phyloP scores from a whole-genome alignment of 257 asterid genomes.

The Solanum tarapatanum region DNA sequence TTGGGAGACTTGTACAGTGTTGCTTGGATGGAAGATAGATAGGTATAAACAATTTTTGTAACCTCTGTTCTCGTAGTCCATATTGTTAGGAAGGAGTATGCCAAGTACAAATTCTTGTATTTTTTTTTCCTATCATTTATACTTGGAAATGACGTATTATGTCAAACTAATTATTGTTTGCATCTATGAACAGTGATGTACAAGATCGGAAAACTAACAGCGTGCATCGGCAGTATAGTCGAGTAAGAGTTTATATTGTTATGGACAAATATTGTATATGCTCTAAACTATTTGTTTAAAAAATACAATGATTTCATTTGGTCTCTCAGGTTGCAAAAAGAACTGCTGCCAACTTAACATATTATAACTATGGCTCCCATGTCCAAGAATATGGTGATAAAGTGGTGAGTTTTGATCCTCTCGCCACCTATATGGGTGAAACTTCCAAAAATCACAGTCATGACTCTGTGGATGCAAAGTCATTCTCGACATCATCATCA shows the following conservation, averaged over 20 bases:
- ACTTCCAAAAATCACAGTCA: not conserved
- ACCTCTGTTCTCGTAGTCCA: not conserved
- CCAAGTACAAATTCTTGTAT: not conserved
- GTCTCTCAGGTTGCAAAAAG: conserved; percentile 14
- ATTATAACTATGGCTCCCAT: not conserved
- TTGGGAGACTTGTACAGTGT: conserved; percentile 81
- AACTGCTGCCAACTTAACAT: not conserved
- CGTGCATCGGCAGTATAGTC: not conserved
- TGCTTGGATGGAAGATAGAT: conserved; percentile 98
- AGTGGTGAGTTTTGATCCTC: not conserved
- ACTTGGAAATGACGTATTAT: not conserved
- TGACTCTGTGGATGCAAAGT: conserved; percentile 25
- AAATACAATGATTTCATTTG: conserved; percentile 8
- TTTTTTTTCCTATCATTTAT: not conserved
- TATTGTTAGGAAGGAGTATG: not conserved
- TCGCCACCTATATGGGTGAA: not conserved
- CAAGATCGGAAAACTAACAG: not conserved
- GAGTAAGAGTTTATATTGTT: not conserved
- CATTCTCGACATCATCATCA: conserved; percentile 29
- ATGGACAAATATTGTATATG: not conserved
- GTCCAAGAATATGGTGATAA: not conserved
- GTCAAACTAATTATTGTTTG: not conserved
- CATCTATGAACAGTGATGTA: not conserved
- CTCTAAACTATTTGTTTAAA: too few relatives aligned
- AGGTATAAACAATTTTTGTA: conserved; percentile 23